Conservation (phyloP, 371 early-diverging fungal genomes). For the Mucor indicus region DNA sequence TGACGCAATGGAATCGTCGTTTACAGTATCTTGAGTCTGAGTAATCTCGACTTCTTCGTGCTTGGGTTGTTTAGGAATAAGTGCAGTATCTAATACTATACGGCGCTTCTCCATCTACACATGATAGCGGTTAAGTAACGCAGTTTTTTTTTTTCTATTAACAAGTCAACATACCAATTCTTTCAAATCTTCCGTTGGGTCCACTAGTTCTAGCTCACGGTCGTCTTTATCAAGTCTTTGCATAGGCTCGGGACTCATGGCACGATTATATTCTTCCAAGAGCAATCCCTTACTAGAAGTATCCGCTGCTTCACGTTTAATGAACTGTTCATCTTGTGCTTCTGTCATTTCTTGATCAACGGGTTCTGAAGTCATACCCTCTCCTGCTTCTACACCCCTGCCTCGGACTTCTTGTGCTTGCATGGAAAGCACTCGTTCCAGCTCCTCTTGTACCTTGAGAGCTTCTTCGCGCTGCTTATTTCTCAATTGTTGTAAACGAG, state of each 20-base stretch:
- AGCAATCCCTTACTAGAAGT: constrained; percentile 13
- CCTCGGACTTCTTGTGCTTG: constrained; percentile 50
- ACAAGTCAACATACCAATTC: constrained; percentile 47
- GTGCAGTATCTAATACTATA: constrained; percentile 52
- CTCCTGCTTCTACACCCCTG: constrained; percentile 43
- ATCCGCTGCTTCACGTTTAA: not conserved
- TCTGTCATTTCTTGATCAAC: constrained; percentile 43
- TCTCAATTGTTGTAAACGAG: constrained; percentile 70
- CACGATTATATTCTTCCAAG: constrained; percentile 51
- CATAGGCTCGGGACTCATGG: constrained; percentile 68
- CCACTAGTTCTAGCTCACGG: constrained; percentile 51
- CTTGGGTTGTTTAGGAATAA: constrained; percentile 49
- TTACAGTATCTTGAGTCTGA: constrained; percentile 13
- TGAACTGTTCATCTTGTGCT: constrained; percentile 35
- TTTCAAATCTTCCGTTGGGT: constrained; percentile 60
- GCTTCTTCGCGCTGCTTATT: constrained; percentile 64
- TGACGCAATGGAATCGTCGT: constrained; percentile 39
- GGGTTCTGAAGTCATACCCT: constrained; percentile 43
- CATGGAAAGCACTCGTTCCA: constrained; percentile 57
- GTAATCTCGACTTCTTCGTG: constrained; percentile 16
- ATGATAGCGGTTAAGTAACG: too few relatives aligned
- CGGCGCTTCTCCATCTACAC: constrained; percentile 58
- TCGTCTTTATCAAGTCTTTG: constrained; percentile 53
- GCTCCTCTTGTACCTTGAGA: constrained; percentile 63
- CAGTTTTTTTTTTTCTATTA: too few relatives aligned